Conservation (phyloP, 139 green algal genomes). For the Bryopsis sp. region DNA sequence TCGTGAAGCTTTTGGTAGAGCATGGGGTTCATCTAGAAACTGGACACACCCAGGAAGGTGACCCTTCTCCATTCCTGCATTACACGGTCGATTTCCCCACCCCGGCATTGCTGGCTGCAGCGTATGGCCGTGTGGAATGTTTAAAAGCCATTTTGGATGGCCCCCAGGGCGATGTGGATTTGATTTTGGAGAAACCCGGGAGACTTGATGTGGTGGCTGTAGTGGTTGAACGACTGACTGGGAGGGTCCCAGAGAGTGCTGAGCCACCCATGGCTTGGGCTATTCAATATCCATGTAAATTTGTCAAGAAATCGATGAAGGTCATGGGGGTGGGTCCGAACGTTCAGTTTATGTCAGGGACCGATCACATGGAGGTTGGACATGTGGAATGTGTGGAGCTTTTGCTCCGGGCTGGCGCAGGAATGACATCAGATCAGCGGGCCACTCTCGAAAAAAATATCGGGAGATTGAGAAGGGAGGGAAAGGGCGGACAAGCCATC, state of each 20-base stretch:
- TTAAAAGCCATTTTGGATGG: constrained; percentile 11
- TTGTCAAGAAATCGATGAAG: not conserved
- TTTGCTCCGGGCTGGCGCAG: constrained; percentile 7
- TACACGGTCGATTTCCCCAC: constrained; percentile 1
- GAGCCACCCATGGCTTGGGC: constrained; percentile 18
- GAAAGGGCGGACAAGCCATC: not conserved
- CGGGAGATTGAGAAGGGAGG: not conserved
- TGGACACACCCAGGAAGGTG: not conserved
- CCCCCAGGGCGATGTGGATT: constrained; percentile 5
- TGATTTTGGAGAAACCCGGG: not conserved
- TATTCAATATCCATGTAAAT: constrained; percentile 16
- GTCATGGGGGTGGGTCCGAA: constrained; percentile 6
- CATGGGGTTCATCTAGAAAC: constrained; percentile 15
- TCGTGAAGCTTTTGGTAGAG: constrained; percentile 17
- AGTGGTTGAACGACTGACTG: constrained; percentile 6
- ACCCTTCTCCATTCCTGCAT: not conserved
- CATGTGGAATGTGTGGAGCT: constrained; percentile 12
- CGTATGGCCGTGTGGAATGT: constrained; percentile 12
- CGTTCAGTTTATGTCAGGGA: constrained; percentile 12
- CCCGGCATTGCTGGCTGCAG: not conserved
- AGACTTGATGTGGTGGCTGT: constrained; percentile 5
- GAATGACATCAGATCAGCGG: constrained; percentile 14
- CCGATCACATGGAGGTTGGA: not conserved
- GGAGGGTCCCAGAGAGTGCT: constrained; percentile 10
- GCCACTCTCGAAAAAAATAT: not conserved